Evolutionary conservation across 164 flowering plant genomes (phyloP).

Genomic region (Berberis vulgaris): DNA sequence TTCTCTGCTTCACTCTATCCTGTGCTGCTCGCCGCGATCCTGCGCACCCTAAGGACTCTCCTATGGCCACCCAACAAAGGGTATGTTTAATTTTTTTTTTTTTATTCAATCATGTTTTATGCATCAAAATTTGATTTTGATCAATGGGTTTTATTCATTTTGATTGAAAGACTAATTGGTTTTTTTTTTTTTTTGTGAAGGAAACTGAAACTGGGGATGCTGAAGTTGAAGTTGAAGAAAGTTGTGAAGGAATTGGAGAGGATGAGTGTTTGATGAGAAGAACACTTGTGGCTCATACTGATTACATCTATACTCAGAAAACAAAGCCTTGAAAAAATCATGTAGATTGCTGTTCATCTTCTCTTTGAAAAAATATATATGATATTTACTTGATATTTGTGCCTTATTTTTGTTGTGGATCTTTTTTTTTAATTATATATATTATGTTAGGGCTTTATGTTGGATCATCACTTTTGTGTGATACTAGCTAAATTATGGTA

Average conservation of each 20-base stretch:
- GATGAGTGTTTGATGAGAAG: conserved; percentile 41
- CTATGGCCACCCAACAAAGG: conserved; percentile 4
- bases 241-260: conserved; percentile 21
- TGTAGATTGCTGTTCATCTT: too few species aligned
- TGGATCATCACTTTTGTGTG: too few species aligned
- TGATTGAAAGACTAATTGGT: background rate
- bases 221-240: conserved; percentile 2
- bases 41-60: conserved; percentile 3
- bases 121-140: background rate
- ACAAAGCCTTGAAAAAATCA: conserved; percentile 6
- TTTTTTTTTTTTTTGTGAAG: conserved; percentile 2
- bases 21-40: conserved; percentile 22
- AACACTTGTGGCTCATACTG: conserved; percentile 30
- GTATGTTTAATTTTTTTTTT: conserved; percentile 6
- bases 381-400: too few species aligned
- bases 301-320: conserved; percentile 38
- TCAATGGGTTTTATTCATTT: background rate
- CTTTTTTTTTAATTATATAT: too few species aligned
- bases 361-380: too few species aligned
- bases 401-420: too few species aligned
- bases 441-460: too few species aligned
- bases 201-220: conserved; percentile 6
- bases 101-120: background rate
- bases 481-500: too few species aligned
- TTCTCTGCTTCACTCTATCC: conserved; percentile 18